A percentile compares a stretch with the other conserved stretches of the same genome.
Evolutionary conservation across 2,329 filamentous ascomycete species (phyloP).

Genomic region (Alternaria sp.): DNA sequence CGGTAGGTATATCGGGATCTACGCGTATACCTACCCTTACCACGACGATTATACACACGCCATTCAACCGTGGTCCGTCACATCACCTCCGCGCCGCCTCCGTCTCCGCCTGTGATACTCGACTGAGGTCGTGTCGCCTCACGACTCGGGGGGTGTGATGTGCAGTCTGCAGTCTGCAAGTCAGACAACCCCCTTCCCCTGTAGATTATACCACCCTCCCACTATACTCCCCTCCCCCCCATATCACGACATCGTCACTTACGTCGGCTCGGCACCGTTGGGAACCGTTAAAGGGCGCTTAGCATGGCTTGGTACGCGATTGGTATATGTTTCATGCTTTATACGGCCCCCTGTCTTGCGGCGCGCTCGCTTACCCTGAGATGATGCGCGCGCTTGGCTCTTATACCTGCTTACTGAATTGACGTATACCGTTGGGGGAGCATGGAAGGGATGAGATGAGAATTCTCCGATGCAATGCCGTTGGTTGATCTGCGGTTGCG

Average conservation of each 20-base stretch:
- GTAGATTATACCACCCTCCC: not conserved
- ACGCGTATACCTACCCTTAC: not conserved
- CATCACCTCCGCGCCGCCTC: not conserved
- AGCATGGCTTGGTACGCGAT: not conserved
- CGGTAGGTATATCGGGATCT: not conserved
- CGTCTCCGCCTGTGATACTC: not conserved
- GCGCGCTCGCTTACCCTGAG: not conserved
- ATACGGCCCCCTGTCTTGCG: not conserved
- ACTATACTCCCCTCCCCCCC: not conserved
- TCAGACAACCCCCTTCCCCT: not conserved
- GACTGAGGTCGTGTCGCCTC: not conserved
- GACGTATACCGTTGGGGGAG: not conserved
- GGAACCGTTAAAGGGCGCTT: not conserved
- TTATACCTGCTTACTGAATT: not conserved
- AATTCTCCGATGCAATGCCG: conserved; percentile 11
- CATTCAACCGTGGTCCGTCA: not conserved
- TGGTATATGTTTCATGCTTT: not conserved
- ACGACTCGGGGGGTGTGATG: not conserved
- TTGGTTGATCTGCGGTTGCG: not conserved
- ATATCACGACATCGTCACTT: not conserved
- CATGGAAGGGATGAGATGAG: not conserved
- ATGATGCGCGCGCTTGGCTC: not conserved
- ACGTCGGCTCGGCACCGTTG: not conserved
- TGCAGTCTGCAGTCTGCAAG: not conserved
- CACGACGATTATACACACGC: not conserved